Evolutionary conservation across 257 asterid genomes (phyloP).

Genomic region (Salvia hispanica): DNA sequence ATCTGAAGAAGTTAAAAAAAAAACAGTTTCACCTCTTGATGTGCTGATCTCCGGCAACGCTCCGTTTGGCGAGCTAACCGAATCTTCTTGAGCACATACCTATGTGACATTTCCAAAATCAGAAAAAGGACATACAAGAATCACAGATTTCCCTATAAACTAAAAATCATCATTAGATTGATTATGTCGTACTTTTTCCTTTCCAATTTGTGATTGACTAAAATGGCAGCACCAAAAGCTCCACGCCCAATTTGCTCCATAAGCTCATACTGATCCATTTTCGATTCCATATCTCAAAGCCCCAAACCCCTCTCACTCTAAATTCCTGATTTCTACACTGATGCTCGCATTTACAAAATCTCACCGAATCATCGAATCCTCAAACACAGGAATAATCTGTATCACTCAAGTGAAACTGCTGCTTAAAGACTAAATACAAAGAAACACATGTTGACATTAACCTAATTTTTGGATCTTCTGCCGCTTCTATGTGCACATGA

Average conservation of each 20-base stretch:
- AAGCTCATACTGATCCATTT: slow-evolving; percentile 98
- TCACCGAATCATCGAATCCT: slow-evolving; percentile 27
- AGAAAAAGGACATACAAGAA: slow-evolving; percentile 11
- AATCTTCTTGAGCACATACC: slow-evolving; percentile 97
- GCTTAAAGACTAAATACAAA: not conserved
- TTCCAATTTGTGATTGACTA: slow-evolving; percentile 90
- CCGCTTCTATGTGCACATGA: slow-evolving; percentile 32
- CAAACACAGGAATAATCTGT: slow-evolving; percentile 10
- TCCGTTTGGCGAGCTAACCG: slow-evolving; percentile 96
- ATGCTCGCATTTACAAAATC: not conserved
- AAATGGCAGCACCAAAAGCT: slow-evolving; percentile 98
- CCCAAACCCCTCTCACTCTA: slow-evolving; percentile 29
- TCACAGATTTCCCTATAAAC: slow-evolving; percentile 16
- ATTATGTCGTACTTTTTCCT: slow-evolving; percentile 61
- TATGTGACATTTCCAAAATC: slow-evolving; percentile 36
- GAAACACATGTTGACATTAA: slow-evolving; percentile 13
- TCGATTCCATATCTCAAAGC: slow-evolving; percentile 66
- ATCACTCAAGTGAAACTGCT: slow-evolving; percentile 28
- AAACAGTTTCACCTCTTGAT: slow-evolving; percentile 73
- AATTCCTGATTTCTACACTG: slow-evolving; percentile 2
- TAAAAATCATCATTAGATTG: slow-evolving; percentile 8
- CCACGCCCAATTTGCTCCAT: slow-evolving; percentile 99
- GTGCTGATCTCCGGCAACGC: slow-evolving; percentile 99
- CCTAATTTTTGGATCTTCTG: slow-evolving; percentile 39
- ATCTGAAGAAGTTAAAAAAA: slow-evolving; percentile 27